A percentile compares a stretch with the other conserved stretches of the same genome.
phyloP scores from a whole-genome alignment of 2,329 filamentous ascomycete genomes.

The Metarhizium rileyi region DNA sequence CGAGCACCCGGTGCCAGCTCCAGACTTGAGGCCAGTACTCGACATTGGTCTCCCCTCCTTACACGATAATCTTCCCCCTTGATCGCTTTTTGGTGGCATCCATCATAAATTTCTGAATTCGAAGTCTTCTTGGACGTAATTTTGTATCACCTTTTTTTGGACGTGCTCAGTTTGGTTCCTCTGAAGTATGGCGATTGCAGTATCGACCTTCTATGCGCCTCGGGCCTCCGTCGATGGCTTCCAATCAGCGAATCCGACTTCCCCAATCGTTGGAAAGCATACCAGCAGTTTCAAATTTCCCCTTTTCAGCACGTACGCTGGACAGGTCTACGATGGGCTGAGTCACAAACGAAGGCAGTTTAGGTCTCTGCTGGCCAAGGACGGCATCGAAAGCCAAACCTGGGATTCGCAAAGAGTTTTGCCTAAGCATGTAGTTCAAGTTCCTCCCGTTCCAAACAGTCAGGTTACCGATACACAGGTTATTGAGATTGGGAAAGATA shows the following conservation, averaged over 20 bases:
- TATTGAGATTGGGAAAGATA: neutral
- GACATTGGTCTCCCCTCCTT: conserved; percentile 23
- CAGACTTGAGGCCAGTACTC: conserved; percentile 8
- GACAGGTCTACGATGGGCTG: neutral
- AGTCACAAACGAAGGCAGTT: neutral
- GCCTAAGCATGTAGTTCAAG: neutral
- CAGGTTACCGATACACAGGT: neutral
- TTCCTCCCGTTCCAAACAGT: neutral
- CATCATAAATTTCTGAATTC: neutral
- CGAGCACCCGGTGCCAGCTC: neutral
- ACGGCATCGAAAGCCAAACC: conserved; percentile 2
- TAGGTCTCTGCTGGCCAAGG: conserved; percentile 15
- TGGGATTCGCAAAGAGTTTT: neutral
- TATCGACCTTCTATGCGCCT: conserved; percentile 14
- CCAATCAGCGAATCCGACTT: neutral
- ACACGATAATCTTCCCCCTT: conserved; percentile 22
- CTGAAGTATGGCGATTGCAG: conserved; percentile 25
- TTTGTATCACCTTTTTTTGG: conserved; percentile 23
- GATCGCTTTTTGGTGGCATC: conserved; percentile 22
- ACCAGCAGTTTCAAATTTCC: neutral
- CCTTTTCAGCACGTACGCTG: neutral
- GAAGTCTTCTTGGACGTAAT: conserved; percentile 30
- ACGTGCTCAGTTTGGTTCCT: conserved; percentile 16
- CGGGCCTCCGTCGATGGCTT: conserved; percentile 2
- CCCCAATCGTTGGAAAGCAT: neutral